phyloP scores from a whole-genome alignment of 1,284 basidiomycete genomes.

The Ceratorhiza oryzae-sativae region DNA sequence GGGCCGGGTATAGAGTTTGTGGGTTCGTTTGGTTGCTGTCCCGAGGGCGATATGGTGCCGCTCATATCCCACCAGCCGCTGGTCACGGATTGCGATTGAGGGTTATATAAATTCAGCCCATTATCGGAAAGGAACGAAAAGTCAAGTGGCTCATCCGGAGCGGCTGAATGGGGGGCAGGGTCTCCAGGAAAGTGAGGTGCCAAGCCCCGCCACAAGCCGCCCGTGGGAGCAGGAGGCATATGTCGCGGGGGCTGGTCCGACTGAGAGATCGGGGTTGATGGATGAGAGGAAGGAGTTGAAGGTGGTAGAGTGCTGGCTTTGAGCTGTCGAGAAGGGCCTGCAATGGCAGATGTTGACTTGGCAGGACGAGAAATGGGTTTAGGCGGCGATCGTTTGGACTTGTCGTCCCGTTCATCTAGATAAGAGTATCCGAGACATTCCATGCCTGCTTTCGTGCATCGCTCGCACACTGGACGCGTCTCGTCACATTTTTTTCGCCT shows the following conservation, averaged over 20 bases:
- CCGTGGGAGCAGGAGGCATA: not conserved
- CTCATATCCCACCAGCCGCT: constrained; percentile 2
- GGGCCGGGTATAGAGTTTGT: not conserved
- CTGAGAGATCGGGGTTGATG: not conserved
- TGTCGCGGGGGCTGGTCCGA: not conserved
- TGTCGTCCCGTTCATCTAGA: not conserved
- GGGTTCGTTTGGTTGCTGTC: not conserved
- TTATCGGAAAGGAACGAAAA: constrained; percentile 20
- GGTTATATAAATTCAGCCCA: not conserved
- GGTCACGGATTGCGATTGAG: not conserved
- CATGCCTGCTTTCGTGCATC: constrained; percentile 15
- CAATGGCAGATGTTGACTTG: not conserved
- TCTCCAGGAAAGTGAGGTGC: not conserved
- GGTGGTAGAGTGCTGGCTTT: not conserved
- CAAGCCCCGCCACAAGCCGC: not conserved
- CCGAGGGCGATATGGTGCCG: not conserved
- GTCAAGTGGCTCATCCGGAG: not conserved
- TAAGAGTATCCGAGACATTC: constrained; percentile 29
- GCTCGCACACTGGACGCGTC: constrained; percentile 13
- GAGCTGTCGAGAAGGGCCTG: not conserved
- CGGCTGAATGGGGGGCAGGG: not conserved
- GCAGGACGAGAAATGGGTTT: not conserved
- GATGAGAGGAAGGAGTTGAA: not conserved
- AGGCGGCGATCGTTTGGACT: not conserved
- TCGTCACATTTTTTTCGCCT: constrained; percentile 37